Conservation (phyloP, 495 filamentous ascomycete genomes). For the Baudoinia panamericana region DNA sequence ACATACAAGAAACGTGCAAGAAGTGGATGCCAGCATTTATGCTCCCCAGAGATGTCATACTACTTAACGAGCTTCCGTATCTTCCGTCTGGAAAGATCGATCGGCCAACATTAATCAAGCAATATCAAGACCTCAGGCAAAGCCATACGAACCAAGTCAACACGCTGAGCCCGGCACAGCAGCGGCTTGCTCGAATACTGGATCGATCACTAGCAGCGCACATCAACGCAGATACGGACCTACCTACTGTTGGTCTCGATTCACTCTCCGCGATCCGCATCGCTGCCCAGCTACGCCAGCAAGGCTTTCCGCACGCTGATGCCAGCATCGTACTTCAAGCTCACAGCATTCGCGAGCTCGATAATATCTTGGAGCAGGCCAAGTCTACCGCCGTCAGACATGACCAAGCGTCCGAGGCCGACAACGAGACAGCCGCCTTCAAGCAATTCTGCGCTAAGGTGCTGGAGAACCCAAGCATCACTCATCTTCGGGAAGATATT, state of each 20-base stretch:
- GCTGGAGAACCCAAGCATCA: neutral
- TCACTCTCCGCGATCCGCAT: constrained; percentile 59
- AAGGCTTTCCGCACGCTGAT: constrained; percentile 36
- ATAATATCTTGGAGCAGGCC: neutral
- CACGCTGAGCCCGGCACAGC: too few species aligned
- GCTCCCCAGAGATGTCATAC: constrained; percentile 56
- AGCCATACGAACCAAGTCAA: too few species aligned
- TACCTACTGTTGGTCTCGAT: constrained; percentile 47
- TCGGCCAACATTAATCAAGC: constrained; percentile 43
- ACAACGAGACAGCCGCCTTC: too few species aligned
- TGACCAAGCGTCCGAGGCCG: too few species aligned
- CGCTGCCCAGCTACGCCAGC: constrained; percentile 41
- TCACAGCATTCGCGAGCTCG: constrained; percentile 21
- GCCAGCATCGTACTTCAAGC: constrained; percentile 44
- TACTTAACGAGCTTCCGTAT: constrained; percentile 48
- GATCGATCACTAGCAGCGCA: too few species aligned
- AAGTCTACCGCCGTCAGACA: too few species aligned
- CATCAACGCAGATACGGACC: neutral
- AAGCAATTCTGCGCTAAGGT: too few species aligned
- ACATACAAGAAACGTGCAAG: constrained; percentile 44
- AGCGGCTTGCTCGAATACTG: too few species aligned
- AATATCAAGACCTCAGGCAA: neutral
- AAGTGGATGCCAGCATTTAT: constrained; percentile 66
- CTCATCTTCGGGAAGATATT: constrained; percentile 26
- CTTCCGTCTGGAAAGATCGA: constrained; percentile 72